Evolutionary conservation across 2,329 filamentous ascomycete species (phyloP).

Genomic region (Golovinomyces cichoracearum): DNA sequence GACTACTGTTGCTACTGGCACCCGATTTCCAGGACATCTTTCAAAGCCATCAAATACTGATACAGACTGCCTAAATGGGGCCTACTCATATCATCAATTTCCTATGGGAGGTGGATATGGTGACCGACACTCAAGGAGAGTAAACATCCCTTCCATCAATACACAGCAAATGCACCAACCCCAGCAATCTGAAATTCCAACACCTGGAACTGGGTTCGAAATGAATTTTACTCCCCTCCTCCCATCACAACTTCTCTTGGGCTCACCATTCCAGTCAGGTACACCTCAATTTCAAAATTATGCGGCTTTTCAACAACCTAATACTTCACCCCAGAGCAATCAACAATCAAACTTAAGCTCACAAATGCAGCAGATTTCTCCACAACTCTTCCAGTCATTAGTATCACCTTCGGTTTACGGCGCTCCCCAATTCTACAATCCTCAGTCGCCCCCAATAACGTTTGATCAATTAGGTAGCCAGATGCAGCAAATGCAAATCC

Average conservation of each 20-base stretch:
- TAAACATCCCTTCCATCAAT: constrained; percentile 79
- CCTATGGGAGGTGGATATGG: constrained; percentile 49
- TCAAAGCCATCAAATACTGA: constrained; percentile 65
- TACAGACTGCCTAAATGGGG: constrained; percentile 77
- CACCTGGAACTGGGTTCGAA: constrained; percentile 70
- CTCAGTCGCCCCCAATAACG: constrained; percentile 65
- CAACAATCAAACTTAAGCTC: constrained; percentile 39
- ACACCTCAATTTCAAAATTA: constrained; percentile 81
- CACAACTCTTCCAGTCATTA: constrained; percentile 60
- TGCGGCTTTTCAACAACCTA: constrained; percentile 41
- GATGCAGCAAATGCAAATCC: constrained; percentile 22
- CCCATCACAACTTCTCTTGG: constrained; percentile 78
- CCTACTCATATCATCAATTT: constrained; percentile 59
- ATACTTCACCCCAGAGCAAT: constrained; percentile 26
- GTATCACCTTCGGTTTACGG: constrained; percentile 68
- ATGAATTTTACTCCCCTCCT: constrained; percentile 97
- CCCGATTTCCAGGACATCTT: constrained; percentile 40
- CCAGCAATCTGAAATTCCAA: constrained; percentile 45
- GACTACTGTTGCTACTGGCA: constrained; percentile 26
- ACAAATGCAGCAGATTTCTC: constrained; percentile 55
- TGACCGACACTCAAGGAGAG: constrained; percentile 61
- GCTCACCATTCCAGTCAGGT: constrained; percentile 88
- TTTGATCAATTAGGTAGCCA: constrained; percentile 26
- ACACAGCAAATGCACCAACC: constrained; percentile 39
- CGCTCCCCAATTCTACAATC: constrained; percentile 53